Evolutionary conservation across 129 eudicot species (phyloP).

Genomic region (Daucus carota): DNA sequence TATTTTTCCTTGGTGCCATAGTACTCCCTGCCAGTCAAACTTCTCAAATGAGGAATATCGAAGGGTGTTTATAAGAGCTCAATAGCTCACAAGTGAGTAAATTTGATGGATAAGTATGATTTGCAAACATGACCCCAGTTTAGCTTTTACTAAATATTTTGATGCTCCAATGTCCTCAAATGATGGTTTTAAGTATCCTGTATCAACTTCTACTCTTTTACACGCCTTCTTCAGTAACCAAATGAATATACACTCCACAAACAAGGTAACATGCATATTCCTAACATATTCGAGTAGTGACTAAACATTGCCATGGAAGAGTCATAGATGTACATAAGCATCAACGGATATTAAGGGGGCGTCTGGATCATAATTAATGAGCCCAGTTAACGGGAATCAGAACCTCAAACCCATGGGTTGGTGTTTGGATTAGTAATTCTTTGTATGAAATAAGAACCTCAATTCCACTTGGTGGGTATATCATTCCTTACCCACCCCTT

Average conservation of each 20-base stretch:
- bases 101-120: neutral
- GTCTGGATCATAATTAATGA: no score
- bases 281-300: neutral
- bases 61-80: neutral
- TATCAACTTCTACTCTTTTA: neutral
- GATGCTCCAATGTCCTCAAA: neutral
- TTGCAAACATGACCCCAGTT: neutral
- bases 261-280: neutral
- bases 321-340: neutral
- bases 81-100: neutral
- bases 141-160: neutral
- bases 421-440: no score
- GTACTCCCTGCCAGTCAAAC: slow-evolving; percentile 1
- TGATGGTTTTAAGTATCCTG: neutral
- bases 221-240: neutral
- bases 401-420: no score
- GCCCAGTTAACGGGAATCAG: no score
- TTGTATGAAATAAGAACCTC: no score
- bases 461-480: no score
- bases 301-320: neutral
- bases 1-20: neutral
- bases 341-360: neutral
- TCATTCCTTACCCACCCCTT: no score
- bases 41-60: neutral
- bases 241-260: neutral